Evolutionary conservation across 2,329 filamentous ascomycete species (phyloP), one percentile per base, ranked within the genome.

Genomic region (Fusarium temperatum): DNA sequence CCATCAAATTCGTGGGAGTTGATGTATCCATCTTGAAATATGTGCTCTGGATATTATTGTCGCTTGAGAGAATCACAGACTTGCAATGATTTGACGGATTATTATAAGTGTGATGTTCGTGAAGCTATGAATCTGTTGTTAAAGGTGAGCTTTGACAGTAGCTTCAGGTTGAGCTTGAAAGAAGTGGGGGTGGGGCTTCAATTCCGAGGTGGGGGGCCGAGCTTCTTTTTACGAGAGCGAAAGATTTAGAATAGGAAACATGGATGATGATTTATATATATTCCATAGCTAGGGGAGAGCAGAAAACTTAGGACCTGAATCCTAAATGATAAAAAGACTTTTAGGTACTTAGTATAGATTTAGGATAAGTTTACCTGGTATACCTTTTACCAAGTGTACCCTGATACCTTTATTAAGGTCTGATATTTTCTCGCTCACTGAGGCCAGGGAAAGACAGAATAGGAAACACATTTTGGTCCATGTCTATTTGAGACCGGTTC

Each of bases 1-100:
- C 83, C 77, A 83, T 79, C 35, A 84, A 58, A 56, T 83, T 84
- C 50, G 80, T 79, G 45, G 79, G 77, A 24, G 80, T 66, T 24
- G 76, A 70, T 54, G 82, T 78, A 14, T 83, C 81, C 82, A 83
- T 83, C n/a, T 6, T 66, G 36, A 20, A 36, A 12, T 13, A 12
- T 22, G 4, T 13, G 5, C 5, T 6, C 9, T 8, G 12, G 9
- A 4, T 39, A 6, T 8, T 13, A 11, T 13, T 17, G 8, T 15
- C 9, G 28, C 8, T 22, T 5, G 22, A 36, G 38, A n/a, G 9
- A 13, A 30, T 15, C 15, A 11, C 10, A 42, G 42, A 20, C 22
- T 41, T 65, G 45, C 24, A 30, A 12, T n/a, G n/a, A 32, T 9
- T 22, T 18, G 15, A 18, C 26, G 32, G 24, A 13, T 28, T 9